Evolutionary conservation across 2,329 filamentous ascomycete species (phyloP).

Genomic region (Penicillium sp.): DNA sequence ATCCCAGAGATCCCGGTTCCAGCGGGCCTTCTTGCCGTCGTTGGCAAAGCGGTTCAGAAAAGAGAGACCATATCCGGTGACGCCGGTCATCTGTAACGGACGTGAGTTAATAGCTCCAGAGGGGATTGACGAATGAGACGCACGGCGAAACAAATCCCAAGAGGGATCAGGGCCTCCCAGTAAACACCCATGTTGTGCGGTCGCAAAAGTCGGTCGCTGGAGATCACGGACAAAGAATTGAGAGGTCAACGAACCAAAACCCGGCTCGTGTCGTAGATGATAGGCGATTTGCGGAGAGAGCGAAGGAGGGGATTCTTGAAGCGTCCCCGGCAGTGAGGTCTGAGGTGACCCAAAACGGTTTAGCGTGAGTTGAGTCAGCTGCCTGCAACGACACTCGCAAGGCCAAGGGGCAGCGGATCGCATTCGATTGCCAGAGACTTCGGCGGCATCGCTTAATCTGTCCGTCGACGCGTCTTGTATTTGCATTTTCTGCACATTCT

Average conservation of each 20-base stretch:
- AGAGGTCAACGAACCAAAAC: constrained; percentile 1
- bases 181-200: constrained; percentile 56
- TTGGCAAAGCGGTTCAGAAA: constrained; percentile 58
- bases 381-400: constrained; percentile 34
- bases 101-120: constrained; percentile 20
- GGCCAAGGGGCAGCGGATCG: constrained; percentile 33
- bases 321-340: constrained; percentile 24
- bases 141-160: constrained; percentile 60
- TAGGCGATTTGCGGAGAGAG: constrained; percentile 16
- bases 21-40: constrained; percentile 58
- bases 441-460: constrained; percentile 12
- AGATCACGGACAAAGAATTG: not conserved
- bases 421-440: constrained; percentile 29
- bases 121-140: constrained; percentile 29
- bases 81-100: constrained; percentile 54
- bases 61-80: constrained; percentile 56
- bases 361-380: constrained; percentile 37
- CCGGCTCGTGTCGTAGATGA: constrained; percentile 6
- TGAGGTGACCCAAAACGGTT: constrained; percentile 28
- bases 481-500: constrained; percentile 10
- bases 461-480: constrained; percentile 27
- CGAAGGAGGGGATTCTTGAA: constrained; percentile 9
- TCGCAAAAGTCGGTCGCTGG: constrained; percentile 1
- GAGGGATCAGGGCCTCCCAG: constrained; percentile 62
- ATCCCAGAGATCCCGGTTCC: constrained; percentile 61